These are phyloP conservation scores for Sporothrix pallida DNA, from an alignment of 2,329 filamentous ascomycete species.

Conservation along the genomic window DNA sequence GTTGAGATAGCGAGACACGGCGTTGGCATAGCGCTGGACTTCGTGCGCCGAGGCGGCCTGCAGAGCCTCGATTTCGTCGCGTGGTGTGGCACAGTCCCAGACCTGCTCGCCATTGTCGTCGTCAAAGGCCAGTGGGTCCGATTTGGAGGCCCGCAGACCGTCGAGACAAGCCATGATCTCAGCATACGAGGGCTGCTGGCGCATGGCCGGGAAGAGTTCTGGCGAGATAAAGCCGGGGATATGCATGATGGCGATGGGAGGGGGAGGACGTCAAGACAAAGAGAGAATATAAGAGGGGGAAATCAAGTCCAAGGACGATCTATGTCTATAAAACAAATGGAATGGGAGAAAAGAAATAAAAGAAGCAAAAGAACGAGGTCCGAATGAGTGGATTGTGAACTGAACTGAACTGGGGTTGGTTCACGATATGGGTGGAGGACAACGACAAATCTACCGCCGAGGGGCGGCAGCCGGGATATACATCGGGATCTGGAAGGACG, in stretches of 20 bases:
- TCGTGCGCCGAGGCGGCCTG: constrained; percentile 52
- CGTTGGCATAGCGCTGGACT: constrained; percentile 47
- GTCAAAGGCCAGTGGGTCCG: background rate
- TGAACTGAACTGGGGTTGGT: background rate
- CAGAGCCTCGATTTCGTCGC: constrained; percentile 51
- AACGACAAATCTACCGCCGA: constrained; percentile 16
- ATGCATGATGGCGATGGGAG: constrained; percentile 23
- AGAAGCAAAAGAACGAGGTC: background rate
- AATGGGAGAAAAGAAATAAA: constrained; percentile 6
- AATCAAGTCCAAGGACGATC: background rate
- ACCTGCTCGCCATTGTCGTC: constrained; percentile 47
- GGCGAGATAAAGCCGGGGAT: constrained; percentile 40
- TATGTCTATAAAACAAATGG: constrained; percentile 9
- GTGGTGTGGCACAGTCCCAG: constrained; percentile 62
- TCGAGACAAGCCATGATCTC: constrained; percentile 70
- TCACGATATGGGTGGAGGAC: background rate
- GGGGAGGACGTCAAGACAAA: background rate
- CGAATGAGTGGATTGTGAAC: background rate
- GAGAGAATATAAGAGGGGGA: background rate
- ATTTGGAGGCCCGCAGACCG: constrained; percentile 66
- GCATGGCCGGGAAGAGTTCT: constrained; percentile 78
- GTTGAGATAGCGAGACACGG: constrained; percentile 69
- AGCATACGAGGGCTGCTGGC: constrained; percentile 72
- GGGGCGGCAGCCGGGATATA: constrained; percentile 17
- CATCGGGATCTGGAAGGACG: constrained; percentile 13